Evolutionary conservation across 495 filamentous ascomycete genomes (phyloP), one percentile per base, ranked within the genome.

Genomic region (Aspergillus olivimuriae): DNA sequence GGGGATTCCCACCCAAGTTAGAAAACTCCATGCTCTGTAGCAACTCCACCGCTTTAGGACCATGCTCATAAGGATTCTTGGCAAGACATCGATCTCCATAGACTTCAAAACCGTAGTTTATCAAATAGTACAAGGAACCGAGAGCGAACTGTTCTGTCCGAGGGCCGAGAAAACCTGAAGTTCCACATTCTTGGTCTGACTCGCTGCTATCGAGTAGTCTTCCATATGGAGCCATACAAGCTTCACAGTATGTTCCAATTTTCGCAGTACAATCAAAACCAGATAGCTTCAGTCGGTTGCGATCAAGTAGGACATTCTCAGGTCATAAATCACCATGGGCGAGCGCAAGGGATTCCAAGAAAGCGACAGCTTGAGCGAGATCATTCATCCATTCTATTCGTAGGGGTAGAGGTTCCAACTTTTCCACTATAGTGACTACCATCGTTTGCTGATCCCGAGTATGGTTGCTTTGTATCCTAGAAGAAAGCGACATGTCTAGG

Each of bases 341-440:
- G 32, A 68, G 56, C 18, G 52, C 50, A 22, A 67, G 63, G 2
- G 61, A 68, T 61, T 65, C 61, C 4, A 66, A 46, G 34, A 61
- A 68, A 43, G 64, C 57, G 34, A 61, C 56, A 19, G 50, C 64
- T 56, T 64, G 53, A 47, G 66, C 55, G 15, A 69, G 58, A 30
- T 63, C 56, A 16, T 67, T 66, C 58, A 69, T 67, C 63, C 63
- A n/a, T n/a, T n/a, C n/a, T 23, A 55, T 57, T 39, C 60, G 57
- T 23, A 68, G 41, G 15, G 43, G 7, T 1, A 62, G 45, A 39
- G 61, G 60, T 32, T 67, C 62, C n/a, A 66, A 22, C 19, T 46
- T 62, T 51, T 61, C 34, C 10, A 64, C 57, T 52, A 46, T 41
- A 24, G 53, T 61, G 34, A 69, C 55, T 19, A 56, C 30, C 4